Evolutionary conservation across 192 early-diverging fungal genomes (phyloP), one percentile per base, ranked within the genome.

Genomic region (Backusella morwellensis): DNA sequence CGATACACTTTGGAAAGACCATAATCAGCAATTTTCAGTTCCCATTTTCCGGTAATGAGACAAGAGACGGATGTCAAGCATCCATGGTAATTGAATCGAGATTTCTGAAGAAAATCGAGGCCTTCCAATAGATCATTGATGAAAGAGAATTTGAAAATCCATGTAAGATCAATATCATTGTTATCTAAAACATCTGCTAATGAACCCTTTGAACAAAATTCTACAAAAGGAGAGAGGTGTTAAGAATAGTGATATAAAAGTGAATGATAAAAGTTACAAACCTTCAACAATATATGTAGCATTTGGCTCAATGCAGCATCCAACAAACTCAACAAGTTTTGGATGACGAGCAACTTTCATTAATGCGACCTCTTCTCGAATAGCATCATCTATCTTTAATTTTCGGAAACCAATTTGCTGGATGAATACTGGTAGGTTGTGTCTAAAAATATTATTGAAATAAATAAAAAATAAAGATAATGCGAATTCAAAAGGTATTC

Each of bases 41-140:
- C 85, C 85, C 85, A 86, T 14, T 79, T 56, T 0, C 78, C 79
- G 1, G 85, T 80, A 66, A 86, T 82, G 15, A 84, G 32, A 56
- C 85, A 86, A 71, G 78, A 79, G 66, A 63, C 52, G 19, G 82
- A 84, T 0, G 82, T 82, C 17, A 86, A 66, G 26, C 74, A 81
- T 4, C 85, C 85, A 75, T 86, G 85, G 32, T 78, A 71, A 11
- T 14, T 73, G 68, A 86, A 80, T 59, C 80, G 82, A 23, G 82
- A 84, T 74, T 80, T 78, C 47, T 86, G 85, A n/a, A 86, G 71
- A 74, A 86, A 86, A 34, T 77, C 78, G 81, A 86, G 84, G 12
- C 82, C 85, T 34, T 72, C 69, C 17, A 83, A 77, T 11, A 86
- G 74, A 70, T 86, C 85, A 34, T 82, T 79, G 47, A 86, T 86